Percentiles rank a stretch among this genome's conserved stretches.
These are phyloP conservation scores for Cryphonectria nitschkei DNA, from an alignment of 2,329 filamentous ascomycete genomes.

Conservation along the genomic window DNA sequence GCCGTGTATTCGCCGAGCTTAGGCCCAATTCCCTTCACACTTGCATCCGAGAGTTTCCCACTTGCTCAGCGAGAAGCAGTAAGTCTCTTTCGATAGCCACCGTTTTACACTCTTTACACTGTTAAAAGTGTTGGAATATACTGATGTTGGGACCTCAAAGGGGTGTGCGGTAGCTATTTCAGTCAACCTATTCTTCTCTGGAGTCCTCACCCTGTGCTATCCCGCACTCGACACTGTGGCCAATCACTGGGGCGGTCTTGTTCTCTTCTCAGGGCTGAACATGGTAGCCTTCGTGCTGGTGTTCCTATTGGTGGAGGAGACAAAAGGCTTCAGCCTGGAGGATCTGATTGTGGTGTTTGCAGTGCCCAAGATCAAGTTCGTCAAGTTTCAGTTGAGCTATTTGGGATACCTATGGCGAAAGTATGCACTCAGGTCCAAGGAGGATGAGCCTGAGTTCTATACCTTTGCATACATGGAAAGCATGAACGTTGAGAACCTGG, in stretches of 20 bases:
- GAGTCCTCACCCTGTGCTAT: constrained; percentile 49
- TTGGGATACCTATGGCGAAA: constrained; percentile 18
- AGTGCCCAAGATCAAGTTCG: constrained; percentile 44
- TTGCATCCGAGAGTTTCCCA: constrained; percentile 55
- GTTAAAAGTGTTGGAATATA: neutral
- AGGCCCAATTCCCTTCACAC: constrained; percentile 54
- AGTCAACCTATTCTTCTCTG: constrained; percentile 52
- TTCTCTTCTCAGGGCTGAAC: constrained; percentile 52
- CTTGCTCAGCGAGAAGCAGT: constrained; percentile 52
- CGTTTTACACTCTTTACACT: too few species aligned
- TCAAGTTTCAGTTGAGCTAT: constrained; percentile 39
- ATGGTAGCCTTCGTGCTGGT: constrained; percentile 50
- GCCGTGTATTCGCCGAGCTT: constrained; percentile 46
- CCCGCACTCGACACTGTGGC: constrained; percentile 37
- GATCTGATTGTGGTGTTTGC: constrained; percentile 47
- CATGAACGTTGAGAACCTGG: neutral
- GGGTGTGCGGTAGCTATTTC: constrained; percentile 53
- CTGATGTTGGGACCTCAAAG: constrained; percentile 16
- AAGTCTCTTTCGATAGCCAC: constrained; percentile 11
- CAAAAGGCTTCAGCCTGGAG: constrained; percentile 45
- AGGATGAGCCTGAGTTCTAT: constrained; percentile 26
- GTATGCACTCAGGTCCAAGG: constrained; percentile 9
- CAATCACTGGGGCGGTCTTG: constrained; percentile 41
- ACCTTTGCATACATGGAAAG: constrained; percentile 12
- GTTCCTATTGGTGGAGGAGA: constrained; percentile 50